Evolutionary conservation across 2,329 filamentous ascomycete genomes (phyloP), one percentile per base, ranked within the genome.

Genomic region (Pyricularia grisea): DNA sequence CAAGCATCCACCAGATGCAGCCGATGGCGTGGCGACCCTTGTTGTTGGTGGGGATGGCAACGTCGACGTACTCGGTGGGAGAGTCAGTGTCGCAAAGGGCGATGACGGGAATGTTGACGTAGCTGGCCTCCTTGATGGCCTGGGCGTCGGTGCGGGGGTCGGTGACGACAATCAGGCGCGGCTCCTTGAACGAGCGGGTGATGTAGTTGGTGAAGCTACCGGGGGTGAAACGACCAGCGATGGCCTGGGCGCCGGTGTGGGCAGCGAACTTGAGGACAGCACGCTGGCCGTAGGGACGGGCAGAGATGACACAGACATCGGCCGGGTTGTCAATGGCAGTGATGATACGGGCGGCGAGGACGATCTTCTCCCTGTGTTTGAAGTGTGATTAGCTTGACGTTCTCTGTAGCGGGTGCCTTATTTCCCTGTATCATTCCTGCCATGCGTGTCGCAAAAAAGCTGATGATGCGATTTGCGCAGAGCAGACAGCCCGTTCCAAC

Each of bases 121-220:
- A 99, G 81, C 91, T 95, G 81, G 96, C 95, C 88, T 99, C 95
- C 91, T 97, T 98, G 90, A 99, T 99, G 80, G 95, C 95, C 90
- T 99, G 95, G 82, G 95, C 93, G 80, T 99, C 95, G 87, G 96
- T 99, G 85, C 96, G 94, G 78, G 95, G 95, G 84, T 99, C 95
- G 85, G 95, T 99, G 80, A 99, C 95, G 82, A 99, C 90, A 85
- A 99, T 98, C 81, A 99, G 89, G 84, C 96, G 96, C 81, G 95
- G 95, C 88, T 99, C 95, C 91, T 97, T 97, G 93, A 99, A 99
- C 75, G 95, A 98, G 80, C 95, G 94, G 84, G 96, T 99, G 91
- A 99, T 99, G 92, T 99, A 99, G 90, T 99, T 99, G 89, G 95
- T 99, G 91, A 99, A 99, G 85, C 94, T 97, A 92, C 95, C 95